Evolutionary conservation across 768 basidiomycete species (phyloP).

Genomic region (Pleurotus eryngii): DNA sequence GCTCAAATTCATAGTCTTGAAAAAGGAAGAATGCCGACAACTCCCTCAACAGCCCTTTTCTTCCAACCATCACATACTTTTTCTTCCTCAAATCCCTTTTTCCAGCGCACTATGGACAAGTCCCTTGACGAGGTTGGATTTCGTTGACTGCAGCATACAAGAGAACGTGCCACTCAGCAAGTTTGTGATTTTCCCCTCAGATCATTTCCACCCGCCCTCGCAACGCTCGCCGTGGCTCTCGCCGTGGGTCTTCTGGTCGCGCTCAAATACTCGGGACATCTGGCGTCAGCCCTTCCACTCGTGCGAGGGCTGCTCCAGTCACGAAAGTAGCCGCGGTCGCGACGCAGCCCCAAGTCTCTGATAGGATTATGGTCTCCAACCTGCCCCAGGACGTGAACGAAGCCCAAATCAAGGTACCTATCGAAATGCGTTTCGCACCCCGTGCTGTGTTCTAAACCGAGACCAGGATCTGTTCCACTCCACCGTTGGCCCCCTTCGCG

Average conservation of each 20-base stretch:
- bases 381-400: constrained; percentile 93
- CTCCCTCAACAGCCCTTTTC: constrained; percentile 13
- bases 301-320: constrained; percentile 47
- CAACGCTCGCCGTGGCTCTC: constrained; percentile 42
- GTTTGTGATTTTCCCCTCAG: constrained; percentile 32
- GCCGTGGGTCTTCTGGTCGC: constrained; percentile 46
- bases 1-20: constrained; percentile 2
- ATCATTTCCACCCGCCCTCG: constrained; percentile 66
- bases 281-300: constrained; percentile 42
- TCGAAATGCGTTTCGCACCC: not conserved
- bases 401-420: constrained; percentile 78
- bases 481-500: constrained; percentile 84
- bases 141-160: constrained; percentile 2
- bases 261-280: constrained; percentile 59
- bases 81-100: constrained; percentile 11
- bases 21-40: constrained; percentile 15
- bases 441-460: constrained; percentile 4
- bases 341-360: constrained; percentile 38
- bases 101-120: constrained; percentile 59
- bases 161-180: constrained; percentile 11
- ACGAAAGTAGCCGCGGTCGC: constrained; percentile 35
- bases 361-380: constrained; percentile 96
- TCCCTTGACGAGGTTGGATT: constrained; percentile 74
- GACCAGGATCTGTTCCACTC: constrained; percentile 85
- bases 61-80: constrained; percentile 12